Conservation (phyloP, 2,329 filamentous ascomycete genomes). For the Aspergillus intermedius region DNA sequence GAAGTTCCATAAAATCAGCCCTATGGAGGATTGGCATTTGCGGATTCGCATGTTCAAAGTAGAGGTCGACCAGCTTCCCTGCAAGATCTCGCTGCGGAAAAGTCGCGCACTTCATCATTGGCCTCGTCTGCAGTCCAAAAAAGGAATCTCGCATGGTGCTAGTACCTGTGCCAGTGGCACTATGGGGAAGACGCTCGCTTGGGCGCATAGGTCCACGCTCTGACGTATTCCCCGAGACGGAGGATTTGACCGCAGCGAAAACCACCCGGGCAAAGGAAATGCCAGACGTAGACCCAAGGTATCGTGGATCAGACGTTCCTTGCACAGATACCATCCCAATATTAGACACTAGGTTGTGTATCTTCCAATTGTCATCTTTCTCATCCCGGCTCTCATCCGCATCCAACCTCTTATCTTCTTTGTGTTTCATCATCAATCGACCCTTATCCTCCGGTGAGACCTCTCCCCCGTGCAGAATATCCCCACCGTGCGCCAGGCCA, state of each 20-base stretch:
- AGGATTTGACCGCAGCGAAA: slow-evolving; percentile 84
- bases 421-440: slow-evolving; percentile 1
- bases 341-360: slow-evolving; percentile 62
- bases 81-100: slow-evolving; percentile 77
- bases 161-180: slow-evolving; percentile 49
- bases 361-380: slow-evolving; percentile 53
- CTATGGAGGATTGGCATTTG: slow-evolving; percentile 91
- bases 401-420: slow-evolving; percentile 4
- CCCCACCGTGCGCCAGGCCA: slow-evolving; percentile 9
- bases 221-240: slow-evolving; percentile 51
- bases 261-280: slow-evolving; percentile 94
- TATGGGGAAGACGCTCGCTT: slow-evolving; percentile 49
- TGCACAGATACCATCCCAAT: slow-evolving; percentile 72
- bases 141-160: slow-evolving; percentile 92
- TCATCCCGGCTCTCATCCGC: slow-evolving; percentile 25
- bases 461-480: neutral
- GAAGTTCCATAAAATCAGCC: slow-evolving; percentile 80
- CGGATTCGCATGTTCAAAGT: slow-evolving; percentile 94
- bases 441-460: neutral
- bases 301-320: slow-evolving; percentile 69
- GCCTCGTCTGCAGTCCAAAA: slow-evolving; percentile 90
- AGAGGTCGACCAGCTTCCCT: slow-evolving; percentile 66
- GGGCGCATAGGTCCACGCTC: slow-evolving; percentile 59
- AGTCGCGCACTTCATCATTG: slow-evolving; percentile 74
- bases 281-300: slow-evolving; percentile 77